Percentiles rank a stretch among this genome's conserved stretches.
Conservation (phyloP, 2,329 filamentous ascomycete genomes). For the Trichoderma sp. region DNA sequence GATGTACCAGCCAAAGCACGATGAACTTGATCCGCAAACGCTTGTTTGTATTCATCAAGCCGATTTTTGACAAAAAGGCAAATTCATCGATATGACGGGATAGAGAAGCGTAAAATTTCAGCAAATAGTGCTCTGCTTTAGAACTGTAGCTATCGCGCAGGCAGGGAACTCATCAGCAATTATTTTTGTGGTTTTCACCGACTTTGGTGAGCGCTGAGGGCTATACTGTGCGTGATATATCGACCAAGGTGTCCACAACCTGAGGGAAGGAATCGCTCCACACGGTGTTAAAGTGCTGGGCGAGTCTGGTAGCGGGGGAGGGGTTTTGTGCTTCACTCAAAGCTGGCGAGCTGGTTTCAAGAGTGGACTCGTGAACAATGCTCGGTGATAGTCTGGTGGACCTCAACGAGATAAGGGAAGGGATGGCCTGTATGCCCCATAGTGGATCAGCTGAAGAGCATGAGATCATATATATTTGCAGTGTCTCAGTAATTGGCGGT, state of each 20-base stretch:
- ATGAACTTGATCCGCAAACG: neutral
- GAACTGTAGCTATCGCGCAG: neutral
- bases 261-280: conserved; percentile 28
- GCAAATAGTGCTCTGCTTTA: neutral
- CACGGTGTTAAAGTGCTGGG: conserved; percentile 39
- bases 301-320: conserved; percentile 28
- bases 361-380: neutral
- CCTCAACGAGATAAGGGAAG: conserved; percentile 23
- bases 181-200: conserved; percentile 4
- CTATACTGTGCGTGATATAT: conserved; percentile 22
- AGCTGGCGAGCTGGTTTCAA: conserved; percentile 25
- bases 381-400: conserved; percentile 10
- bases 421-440: conserved; percentile 9
- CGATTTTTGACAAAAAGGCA: neutral
- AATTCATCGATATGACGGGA: neutral
- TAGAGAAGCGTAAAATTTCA: neutral
- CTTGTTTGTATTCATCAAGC: neutral
- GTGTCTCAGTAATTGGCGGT: neutral
- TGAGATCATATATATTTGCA: conserved; percentile 12
- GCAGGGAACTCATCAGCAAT: conserved; percentile 1
- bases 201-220: conserved; percentile 19
- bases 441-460: conserved; percentile 30
- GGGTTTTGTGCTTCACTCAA: conserved; percentile 28
- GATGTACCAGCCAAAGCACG: neutral
- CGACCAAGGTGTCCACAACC: conserved; percentile 15